A percentile compares a stretch with the other conserved stretches of the same genome.
phyloP scores from a whole-genome alignment of 495 filamentous ascomycete species.

The Penicillium coffeae region DNA sequence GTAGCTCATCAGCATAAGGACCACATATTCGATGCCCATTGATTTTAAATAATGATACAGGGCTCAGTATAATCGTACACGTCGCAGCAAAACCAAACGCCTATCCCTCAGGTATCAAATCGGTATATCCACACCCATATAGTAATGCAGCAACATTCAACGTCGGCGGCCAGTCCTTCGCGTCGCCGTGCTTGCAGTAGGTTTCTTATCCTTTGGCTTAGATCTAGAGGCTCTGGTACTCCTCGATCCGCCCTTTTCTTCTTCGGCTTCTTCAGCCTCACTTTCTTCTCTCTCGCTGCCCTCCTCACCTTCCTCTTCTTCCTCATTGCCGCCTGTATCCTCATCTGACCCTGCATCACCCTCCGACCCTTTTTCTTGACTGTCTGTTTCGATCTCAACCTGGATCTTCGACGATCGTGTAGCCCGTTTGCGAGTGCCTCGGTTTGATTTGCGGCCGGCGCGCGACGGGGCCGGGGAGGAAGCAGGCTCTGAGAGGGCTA shows the following conservation, averaged over 20 bases:
- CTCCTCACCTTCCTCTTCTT: conserved; percentile 34
- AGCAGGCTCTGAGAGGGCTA: conserved; percentile 34
- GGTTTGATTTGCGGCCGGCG: conserved; percentile 37
- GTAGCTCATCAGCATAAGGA: no score
- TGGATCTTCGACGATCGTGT: conserved; percentile 43
- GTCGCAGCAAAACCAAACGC: not conserved
- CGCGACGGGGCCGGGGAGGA: conserved; percentile 47
- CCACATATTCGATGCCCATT: no score
- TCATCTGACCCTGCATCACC: conserved; percentile 40
- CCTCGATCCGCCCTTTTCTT: conserved; percentile 35
- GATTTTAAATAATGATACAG: not conserved
- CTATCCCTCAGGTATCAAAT: conserved; percentile 1
- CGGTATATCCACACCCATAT: conserved; percentile 15
- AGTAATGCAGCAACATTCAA: conserved; percentile 7
- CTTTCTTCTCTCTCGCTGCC: conserved; percentile 20
- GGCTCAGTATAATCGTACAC: not conserved
- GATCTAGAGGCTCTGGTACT: conserved; percentile 40
- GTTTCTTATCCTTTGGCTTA: conserved; percentile 36
- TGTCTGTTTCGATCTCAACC: conserved; percentile 32
- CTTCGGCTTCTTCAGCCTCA: conserved; percentile 29
- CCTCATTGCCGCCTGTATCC: conserved; percentile 37
- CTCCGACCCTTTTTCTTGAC: conserved; percentile 30
- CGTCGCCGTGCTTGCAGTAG: conserved; percentile 25
- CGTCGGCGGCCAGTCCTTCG: conserved; percentile 39
- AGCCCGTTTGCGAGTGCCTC: conserved; percentile 36